Percentiles rank a stretch among this genome's conserved stretches.
Evolutionary conservation across 495 filamentous ascomycete species (phyloP).

Genomic region (Podospora fimiseda): DNA sequence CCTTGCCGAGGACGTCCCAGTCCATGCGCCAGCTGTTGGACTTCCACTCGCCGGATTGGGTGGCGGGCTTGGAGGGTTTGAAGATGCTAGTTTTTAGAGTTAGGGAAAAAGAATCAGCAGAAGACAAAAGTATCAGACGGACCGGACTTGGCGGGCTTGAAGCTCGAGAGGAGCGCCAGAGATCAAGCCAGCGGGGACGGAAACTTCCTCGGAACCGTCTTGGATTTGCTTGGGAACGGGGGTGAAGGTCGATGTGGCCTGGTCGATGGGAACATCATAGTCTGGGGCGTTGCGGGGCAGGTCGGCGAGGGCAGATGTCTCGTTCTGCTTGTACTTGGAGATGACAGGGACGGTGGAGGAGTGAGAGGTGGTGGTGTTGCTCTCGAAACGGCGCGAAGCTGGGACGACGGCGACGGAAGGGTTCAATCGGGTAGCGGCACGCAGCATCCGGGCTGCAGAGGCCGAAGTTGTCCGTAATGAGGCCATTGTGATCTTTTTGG

Average conservation of each 20-base stretch:
- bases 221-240: slow-evolving; percentile 82
- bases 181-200: slow-evolving; percentile 72
- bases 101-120: background rate
- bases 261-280: slow-evolving; percentile 70
- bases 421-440: slow-evolving; percentile 31
- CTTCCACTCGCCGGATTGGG: slow-evolving; percentile 84
- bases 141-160: slow-evolving; percentile 90
- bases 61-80: slow-evolving; percentile 81
- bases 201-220: slow-evolving; percentile 74
- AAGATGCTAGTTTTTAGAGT: slow-evolving; percentile 60
- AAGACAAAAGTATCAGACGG: background rate
- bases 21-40: slow-evolving; percentile 92
- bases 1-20: slow-evolving; percentile 84
- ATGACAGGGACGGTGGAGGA: slow-evolving; percentile 24
- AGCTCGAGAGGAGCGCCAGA: slow-evolving; percentile 92
- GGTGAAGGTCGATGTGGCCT: slow-evolving; percentile 82
- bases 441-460: slow-evolving; percentile 39
- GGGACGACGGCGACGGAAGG: slow-evolving; percentile 31
- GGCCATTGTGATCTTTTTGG: slow-evolving; percentile 26
- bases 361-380: slow-evolving; percentile 21
- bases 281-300: slow-evolving; percentile 62
- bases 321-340: slow-evolving; percentile 19
- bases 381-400: slow-evolving; percentile 42
- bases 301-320: slow-evolving; percentile 27
- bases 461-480: slow-evolving; percentile 33